A percentile compares a stretch with the other conserved stretches of the same genome.
Evolutionary conservation across 2,329 filamentous ascomycete species (phyloP).

Genomic region (Colletotrichum lentis): DNA sequence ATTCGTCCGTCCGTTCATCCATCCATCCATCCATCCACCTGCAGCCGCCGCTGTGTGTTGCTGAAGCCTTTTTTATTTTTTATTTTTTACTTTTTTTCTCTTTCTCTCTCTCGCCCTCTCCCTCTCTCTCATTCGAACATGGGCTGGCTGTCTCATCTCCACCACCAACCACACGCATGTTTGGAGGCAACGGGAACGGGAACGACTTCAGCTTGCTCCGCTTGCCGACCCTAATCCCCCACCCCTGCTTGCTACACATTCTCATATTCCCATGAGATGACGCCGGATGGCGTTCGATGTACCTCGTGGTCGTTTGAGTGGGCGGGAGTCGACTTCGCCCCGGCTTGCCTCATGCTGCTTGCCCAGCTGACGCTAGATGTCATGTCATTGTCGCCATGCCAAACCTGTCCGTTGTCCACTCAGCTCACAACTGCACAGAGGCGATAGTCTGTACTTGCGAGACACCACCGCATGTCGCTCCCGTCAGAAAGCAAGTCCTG

Average conservation of each 20-base stretch:
- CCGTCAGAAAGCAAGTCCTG: constrained; percentile 25
- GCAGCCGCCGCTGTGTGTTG: constrained; percentile 29
- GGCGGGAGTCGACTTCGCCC: constrained; percentile 20
- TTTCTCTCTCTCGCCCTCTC: no score
- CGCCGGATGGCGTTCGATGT: constrained; percentile 29
- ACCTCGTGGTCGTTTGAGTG: constrained; percentile 29
- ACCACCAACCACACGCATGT: constrained; percentile 25
- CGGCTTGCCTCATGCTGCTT: constrained; percentile 1
- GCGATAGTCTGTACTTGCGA: constrained; percentile 34
- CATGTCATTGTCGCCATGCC: constrained; percentile 9
- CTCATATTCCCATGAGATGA: neutral
- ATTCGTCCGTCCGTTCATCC: neutral
- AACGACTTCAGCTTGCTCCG: neutral
- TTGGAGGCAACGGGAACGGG: constrained; percentile 24
- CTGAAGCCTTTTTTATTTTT: constrained; percentile 17
- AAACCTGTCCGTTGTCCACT: constrained; percentile 4
- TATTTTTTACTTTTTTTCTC: no score
- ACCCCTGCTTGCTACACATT: neutral
- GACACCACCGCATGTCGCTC: constrained; percentile 28
- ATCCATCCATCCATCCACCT: constrained; percentile 33
- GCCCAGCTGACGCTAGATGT: constrained; percentile 33
- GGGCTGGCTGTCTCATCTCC: constrained; percentile 36
- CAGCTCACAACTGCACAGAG: constrained; percentile 29
- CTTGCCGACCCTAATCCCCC: constrained; percentile 12
- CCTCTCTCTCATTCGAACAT: neutral